Evolutionary conservation across 2,329 filamentous ascomycete species (phyloP), one percentile per base, ranked within the genome.

Genomic region (Sporothrix schenckii): DNA sequence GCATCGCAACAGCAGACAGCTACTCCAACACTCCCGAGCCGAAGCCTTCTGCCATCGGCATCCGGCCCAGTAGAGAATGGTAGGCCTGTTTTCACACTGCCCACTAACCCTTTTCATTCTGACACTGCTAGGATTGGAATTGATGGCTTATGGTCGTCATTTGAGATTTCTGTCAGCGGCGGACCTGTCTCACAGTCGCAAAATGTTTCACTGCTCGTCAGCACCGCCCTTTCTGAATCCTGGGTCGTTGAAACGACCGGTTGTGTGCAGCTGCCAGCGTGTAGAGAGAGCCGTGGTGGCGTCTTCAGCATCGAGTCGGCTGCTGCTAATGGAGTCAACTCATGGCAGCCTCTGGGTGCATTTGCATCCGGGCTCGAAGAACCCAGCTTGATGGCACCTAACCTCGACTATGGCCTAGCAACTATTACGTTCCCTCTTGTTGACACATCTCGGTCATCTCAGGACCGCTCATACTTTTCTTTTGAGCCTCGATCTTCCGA

Each of bases 121-220:
- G n/a, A 60, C 56, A 41, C 19, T 6, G 44, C 34, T 69, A 88
- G 87, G 87, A 84, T 86, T 72, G 88, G 88, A 63, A 83, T 86
- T 73, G 90, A 92, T 77, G 90, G 90, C 11, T 84, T 84, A 73
- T 94, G 91, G 91, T 92, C 90, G 19, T 87, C 89, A 7, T 87
- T 92, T 73, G 83, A 82, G 14, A 82, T 93, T 72, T 85, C 81
- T 75, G 83, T 86, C 24, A 88, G 88, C 6, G 54, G 58, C 9
- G 66, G 72, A 66, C 44, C 11, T n/a, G 81, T 79, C 9, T 75
- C 76, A 13, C 63, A 24, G 16, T 69, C 73, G 2, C 77, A 78
- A 71, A 79, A 80, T 69, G 80, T 88, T 47, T 84, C 86, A 73
- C 83, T 89, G 66, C 81, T 87, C 14, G 83, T 89, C 67, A 92